phyloP scores from a whole-genome alignment of 768 basidiomycete genomes.

The Rhodotorula sphaerocarpa region DNA sequence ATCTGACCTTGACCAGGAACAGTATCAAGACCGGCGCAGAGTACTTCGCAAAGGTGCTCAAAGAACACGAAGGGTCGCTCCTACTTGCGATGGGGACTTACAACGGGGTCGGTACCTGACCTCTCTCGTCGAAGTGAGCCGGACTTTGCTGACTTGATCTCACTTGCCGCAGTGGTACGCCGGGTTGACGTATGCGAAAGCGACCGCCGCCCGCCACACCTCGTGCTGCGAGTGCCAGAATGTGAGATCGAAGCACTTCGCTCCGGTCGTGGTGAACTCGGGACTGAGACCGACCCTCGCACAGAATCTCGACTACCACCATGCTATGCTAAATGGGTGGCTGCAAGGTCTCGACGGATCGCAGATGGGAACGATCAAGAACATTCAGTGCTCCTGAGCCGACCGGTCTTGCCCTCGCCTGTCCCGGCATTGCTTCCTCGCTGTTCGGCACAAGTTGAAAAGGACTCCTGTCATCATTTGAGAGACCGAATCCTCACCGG shows the following conservation, averaged over 20 bases:
- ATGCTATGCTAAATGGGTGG: slow-evolving; percentile 22
- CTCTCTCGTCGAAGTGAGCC: no score
- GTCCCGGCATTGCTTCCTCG: no score
- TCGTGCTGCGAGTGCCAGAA: slow-evolving; percentile 30
- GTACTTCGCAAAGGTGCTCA: slow-evolving; percentile 14
- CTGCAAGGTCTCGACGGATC: background rate
- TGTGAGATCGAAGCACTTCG: background rate
- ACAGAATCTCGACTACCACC: slow-evolving; percentile 31
- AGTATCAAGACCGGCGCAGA: slow-evolving; percentile 24
- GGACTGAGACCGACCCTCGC: no score
- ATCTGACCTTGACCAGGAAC: background rate
- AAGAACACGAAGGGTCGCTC: slow-evolving; percentile 9
- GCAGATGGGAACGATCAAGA: background rate
- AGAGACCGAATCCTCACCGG: no score
- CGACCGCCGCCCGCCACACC: background rate
- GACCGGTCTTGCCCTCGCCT: no score
- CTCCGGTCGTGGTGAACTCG: background rate
- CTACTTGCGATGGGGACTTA: slow-evolving; percentile 20
- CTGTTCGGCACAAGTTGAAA: no score
- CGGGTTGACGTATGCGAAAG: slow-evolving; percentile 19
- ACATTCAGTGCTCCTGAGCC: background rate
- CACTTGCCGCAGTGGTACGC: slow-evolving; percentile 17
- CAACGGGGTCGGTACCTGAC: slow-evolving; percentile 5
- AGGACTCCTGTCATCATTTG: no score
- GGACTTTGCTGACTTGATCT: background rate